These are phyloP conservation scores for Neltuma alba DNA, from an alignment of 306 rosid species.

Conservation along the genomic window DNA sequence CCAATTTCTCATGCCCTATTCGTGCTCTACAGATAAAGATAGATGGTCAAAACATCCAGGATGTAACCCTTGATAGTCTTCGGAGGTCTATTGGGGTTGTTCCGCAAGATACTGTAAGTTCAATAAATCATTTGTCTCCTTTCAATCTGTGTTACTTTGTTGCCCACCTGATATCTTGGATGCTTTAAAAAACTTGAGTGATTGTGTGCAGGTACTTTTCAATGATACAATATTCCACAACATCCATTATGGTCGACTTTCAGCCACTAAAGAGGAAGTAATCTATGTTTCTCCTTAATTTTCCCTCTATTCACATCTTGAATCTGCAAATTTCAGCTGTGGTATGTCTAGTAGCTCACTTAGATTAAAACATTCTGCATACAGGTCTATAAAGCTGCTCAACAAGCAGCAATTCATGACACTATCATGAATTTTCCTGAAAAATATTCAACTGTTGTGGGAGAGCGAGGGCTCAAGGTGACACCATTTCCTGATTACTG, in stretches of 20 bases:
- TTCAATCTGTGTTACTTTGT: slow-evolving; percentile 2
- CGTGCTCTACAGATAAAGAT: slow-evolving; percentile 66
- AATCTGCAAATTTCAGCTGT: slow-evolving; percentile 25
- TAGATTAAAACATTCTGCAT: slow-evolving; percentile 29
- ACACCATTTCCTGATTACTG: slow-evolving; percentile 32
- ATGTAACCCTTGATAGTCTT: slow-evolving; percentile 81
- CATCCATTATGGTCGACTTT: slow-evolving; percentile 87
- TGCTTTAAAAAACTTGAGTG: slow-evolving; percentile 38
- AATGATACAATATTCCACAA: slow-evolving; percentile 93
- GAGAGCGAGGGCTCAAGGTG: slow-evolving; percentile 99
- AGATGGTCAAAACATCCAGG: slow-evolving; percentile 85
- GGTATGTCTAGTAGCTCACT: slow-evolving; percentile 33
- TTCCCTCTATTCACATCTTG: slow-evolving; percentile 30
- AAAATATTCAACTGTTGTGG: slow-evolving; percentile 82
- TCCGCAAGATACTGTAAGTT: slow-evolving; percentile 93
- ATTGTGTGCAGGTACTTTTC: slow-evolving; percentile 80
- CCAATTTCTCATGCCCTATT: slow-evolving; percentile 10
- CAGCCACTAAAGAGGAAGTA: slow-evolving; percentile 92
- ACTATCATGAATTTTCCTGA: slow-evolving; percentile 90
- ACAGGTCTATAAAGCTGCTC: slow-evolving; percentile 95
- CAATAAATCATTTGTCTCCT: slow-evolving; percentile 30
- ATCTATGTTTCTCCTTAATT: slow-evolving; percentile 37
- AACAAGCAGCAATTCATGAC: slow-evolving; percentile 89
- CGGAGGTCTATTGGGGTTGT: slow-evolving; percentile 89
- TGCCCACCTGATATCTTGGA: slow-evolving; percentile 27